Conservation (phyloP, 2,329 filamentous ascomycete species). For the Harringtonia aguacate region DNA sequence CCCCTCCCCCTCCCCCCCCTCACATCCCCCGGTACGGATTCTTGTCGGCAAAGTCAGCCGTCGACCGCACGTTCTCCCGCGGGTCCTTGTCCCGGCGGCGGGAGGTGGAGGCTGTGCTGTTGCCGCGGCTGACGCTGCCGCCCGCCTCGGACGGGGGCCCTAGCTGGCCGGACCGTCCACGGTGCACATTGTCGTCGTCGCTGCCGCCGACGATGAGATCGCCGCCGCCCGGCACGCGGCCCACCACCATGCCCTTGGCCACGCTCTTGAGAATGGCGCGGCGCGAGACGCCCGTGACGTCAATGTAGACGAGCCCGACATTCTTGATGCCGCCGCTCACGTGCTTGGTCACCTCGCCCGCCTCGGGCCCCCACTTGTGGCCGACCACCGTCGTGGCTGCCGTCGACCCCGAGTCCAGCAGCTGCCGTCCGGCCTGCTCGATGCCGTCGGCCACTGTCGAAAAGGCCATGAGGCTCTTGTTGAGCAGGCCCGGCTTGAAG, state of each 20-base stretch:
- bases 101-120: neutral
- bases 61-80: neutral
- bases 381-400: conserved; percentile 80
- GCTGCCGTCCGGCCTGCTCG: conserved; percentile 70
- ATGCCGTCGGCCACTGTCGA: conserved; percentile 90
- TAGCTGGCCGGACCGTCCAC: neutral
- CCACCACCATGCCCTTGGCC: conserved; percentile 91
- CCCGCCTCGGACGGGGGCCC: neutral
- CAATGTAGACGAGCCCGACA: conserved; percentile 93
- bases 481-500: conserved; percentile 86
- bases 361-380: conserved; percentile 83
- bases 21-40: conserved; percentile 11
- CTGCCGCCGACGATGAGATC: conserved; percentile 61
- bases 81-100: neutral
- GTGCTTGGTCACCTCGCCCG: conserved; percentile 63
- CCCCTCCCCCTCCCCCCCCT: no score
- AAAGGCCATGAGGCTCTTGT: conserved; percentile 95
- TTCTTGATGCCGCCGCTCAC: conserved; percentile 88
- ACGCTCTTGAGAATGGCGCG: conserved; percentile 88
- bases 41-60: conserved; percentile 11
- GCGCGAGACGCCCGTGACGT: conserved; percentile 84
- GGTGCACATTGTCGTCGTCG: conserved; percentile 23
- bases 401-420: conserved; percentile 62
- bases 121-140: conserved; percentile 12
- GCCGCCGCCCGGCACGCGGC: conserved; percentile 63